These are phyloP conservation scores for Dipodascopsis uninucleata DNA, from an alignment of 805 yeast genomes.

Conservation along the genomic window DNA sequence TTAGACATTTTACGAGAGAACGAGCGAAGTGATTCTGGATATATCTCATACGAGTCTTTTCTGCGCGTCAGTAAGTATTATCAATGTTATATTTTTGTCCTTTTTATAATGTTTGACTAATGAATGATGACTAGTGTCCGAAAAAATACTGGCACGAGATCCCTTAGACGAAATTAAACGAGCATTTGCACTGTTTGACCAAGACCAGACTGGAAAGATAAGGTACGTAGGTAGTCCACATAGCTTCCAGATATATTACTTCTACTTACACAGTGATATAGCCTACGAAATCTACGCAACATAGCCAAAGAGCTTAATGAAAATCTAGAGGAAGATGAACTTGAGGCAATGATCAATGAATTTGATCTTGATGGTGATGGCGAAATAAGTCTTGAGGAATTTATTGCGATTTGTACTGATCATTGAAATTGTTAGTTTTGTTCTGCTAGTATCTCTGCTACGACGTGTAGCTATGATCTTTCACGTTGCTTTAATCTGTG, in stretches of 20 bases:
- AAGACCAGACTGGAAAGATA: conserved; percentile 82
- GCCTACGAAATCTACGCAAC: conserved; percentile 73
- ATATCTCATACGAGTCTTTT: conserved; percentile 78
- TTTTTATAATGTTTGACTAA: conserved; percentile 14
- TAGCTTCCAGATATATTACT: background rate
- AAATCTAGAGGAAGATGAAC: conserved; percentile 83
- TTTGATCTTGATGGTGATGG: conserved; percentile 97
- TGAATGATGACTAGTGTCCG: conserved; percentile 61
- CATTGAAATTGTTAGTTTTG: conserved; percentile 23
- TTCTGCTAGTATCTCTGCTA: background rate
- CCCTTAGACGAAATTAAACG: conserved; percentile 88
- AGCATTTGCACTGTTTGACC: conserved; percentile 86
- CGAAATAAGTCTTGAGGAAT: conserved; percentile 86
- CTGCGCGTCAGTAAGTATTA: conserved; percentile 58
- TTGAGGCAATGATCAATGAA: conserved; percentile 88
- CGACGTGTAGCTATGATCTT: background rate
- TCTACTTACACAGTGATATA: background rate
- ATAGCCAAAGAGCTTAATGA: conserved; percentile 94
- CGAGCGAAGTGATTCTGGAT: conserved; percentile 69
- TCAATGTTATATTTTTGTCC: conserved; percentile 26
- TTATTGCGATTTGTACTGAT: conserved; percentile 82
- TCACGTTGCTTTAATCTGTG: too few species aligned
- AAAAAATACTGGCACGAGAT: conserved; percentile 78
- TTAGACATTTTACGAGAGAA: conserved; percentile 74
- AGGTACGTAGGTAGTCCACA: conserved; percentile 1